Conservation (phyloP, 1,139 yeast genomes). For the Petasospora fabianii region DNA sequence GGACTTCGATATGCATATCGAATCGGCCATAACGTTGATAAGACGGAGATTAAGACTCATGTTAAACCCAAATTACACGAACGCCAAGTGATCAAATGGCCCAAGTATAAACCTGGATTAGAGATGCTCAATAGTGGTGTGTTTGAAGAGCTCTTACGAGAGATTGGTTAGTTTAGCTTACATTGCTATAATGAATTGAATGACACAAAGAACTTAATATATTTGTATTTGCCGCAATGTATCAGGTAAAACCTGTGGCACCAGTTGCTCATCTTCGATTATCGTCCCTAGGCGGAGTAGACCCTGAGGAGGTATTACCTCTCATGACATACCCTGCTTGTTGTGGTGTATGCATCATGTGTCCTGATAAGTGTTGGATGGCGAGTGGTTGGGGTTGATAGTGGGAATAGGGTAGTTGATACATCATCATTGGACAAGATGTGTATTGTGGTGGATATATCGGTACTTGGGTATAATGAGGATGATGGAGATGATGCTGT, state of each 20-base stretch:
- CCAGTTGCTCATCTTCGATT: too few relatives aligned
- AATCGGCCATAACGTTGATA: background rate
- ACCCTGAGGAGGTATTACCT: too few relatives aligned
- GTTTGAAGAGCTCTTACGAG: too few relatives aligned
- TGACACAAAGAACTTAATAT: too few relatives aligned
- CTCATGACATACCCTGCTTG: background rate
- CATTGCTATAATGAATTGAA: too few relatives aligned
- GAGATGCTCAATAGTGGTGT: too few relatives aligned
- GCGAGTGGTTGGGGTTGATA: background rate
- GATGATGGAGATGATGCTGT: background rate
- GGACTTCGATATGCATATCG: constrained; percentile 3
- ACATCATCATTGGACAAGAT: background rate
- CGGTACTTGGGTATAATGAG: too few relatives aligned
- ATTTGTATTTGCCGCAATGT: too few relatives aligned
- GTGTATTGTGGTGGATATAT: background rate
- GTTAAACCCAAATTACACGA: background rate
- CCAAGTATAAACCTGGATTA: background rate
- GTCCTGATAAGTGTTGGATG: background rate
- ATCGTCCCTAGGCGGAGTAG: too few relatives aligned
- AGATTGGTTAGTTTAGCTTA: too few relatives aligned
- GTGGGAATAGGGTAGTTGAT: background rate
- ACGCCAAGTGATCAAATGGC: background rate
- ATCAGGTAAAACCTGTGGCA: too few relatives aligned
- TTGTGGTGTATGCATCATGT: background rate
- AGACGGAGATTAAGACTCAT: background rate